Evolutionary conservation across 2,329 filamentous ascomycete species (phyloP).

Genomic region (Clonostachys sp.): DNA sequence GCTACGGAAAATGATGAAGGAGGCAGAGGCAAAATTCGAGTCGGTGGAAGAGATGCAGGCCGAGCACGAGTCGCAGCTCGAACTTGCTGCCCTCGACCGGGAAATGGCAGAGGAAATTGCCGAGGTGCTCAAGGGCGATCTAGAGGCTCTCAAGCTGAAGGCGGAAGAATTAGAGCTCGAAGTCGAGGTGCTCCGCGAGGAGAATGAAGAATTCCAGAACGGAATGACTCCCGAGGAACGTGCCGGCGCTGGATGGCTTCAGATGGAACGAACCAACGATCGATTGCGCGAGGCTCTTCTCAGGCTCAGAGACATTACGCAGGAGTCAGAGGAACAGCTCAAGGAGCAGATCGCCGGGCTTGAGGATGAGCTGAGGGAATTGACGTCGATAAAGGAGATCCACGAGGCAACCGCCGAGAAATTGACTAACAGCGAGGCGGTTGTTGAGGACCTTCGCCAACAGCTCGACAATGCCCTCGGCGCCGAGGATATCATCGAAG

Average conservation of each 20-base stretch:
- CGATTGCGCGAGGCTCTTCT: slow-evolving; percentile 81
- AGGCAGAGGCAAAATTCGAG: slow-evolving; percentile 65
- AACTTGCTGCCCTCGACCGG: slow-evolving; percentile 82
- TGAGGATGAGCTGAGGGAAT: slow-evolving; percentile 69
- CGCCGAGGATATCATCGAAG: slow-evolving; percentile 91
- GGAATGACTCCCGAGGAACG: slow-evolving; percentile 87
- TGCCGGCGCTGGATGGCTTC: slow-evolving; percentile 81
- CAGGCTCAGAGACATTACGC: slow-evolving; percentile 78
- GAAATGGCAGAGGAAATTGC: slow-evolving; percentile 96
- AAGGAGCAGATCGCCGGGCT: slow-evolving; percentile 69
- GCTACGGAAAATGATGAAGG: slow-evolving; percentile 72
- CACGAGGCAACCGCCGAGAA: slow-evolving; percentile 68
- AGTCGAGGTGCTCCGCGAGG: slow-evolving; percentile 78
- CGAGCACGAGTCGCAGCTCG: slow-evolving; percentile 79
- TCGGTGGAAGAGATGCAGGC: slow-evolving; percentile 68
- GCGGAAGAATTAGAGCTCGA: slow-evolving; percentile 84
- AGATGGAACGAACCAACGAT: slow-evolving; percentile 88
- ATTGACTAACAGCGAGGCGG: slow-evolving; percentile 65
- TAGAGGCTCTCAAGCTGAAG: slow-evolving; percentile 71
- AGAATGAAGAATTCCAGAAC: slow-evolving; percentile 78
- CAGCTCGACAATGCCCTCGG: slow-evolving; percentile 86
- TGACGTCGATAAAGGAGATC: slow-evolving; percentile 62
- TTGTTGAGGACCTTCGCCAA: slow-evolving; percentile 80
- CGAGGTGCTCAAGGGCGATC: slow-evolving; percentile 75
- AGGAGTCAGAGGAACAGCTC: slow-evolving; percentile 78